phyloP scores from a whole-genome alignment of 495 filamentous ascomycete genomes.

The Echria macrotheca region DNA sequence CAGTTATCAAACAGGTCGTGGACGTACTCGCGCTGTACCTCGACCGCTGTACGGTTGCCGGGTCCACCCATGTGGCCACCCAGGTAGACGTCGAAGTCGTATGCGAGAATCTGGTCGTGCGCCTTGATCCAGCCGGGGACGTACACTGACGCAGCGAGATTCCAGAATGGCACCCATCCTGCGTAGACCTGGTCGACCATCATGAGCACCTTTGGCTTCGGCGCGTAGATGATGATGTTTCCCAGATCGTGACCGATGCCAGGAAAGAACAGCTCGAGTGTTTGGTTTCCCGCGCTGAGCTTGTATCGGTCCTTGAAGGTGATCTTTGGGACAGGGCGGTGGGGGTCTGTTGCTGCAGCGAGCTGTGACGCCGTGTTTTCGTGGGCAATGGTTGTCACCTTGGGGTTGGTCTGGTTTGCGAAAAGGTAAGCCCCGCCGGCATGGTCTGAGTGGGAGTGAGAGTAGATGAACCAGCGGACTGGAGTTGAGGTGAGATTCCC shows the following conservation, averaged over 20 bases:
- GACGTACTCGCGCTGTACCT: slow-evolving; percentile 33
- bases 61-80: slow-evolving; percentile 35
- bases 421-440: slow-evolving; percentile 31
- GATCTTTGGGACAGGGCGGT: slow-evolving; percentile 27
- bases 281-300: slow-evolving; percentile 33
- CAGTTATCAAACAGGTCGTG: slow-evolving; percentile 30
- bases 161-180: slow-evolving; percentile 36
- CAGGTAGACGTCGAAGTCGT: slow-evolving; percentile 37
- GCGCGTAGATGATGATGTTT: slow-evolving; percentile 39
- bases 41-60: slow-evolving; percentile 30
- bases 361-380: slow-evolving; percentile 22
- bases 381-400: slow-evolving; percentile 30
- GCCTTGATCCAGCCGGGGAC: slow-evolving; percentile 36
- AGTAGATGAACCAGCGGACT: slow-evolving; percentile 36
- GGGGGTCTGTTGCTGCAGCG: slow-evolving; percentile 14
- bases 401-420: slow-evolving; percentile 6
- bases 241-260: slow-evolving; percentile 36
- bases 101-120: slow-evolving; percentile 35
- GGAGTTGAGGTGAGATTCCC: slow-evolving; percentile 29
- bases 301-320: slow-evolving; percentile 27
- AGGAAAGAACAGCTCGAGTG: slow-evolving; percentile 32
- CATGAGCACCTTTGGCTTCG: slow-evolving; percentile 34
- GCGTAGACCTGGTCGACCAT: slow-evolving; percentile 38
- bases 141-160: slow-evolving; percentile 28
- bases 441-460: slow-evolving; percentile 38